Evolutionary conservation across 768 basidiomycete species (phyloP).

Genomic region (Mycena sanguinolenta): DNA sequence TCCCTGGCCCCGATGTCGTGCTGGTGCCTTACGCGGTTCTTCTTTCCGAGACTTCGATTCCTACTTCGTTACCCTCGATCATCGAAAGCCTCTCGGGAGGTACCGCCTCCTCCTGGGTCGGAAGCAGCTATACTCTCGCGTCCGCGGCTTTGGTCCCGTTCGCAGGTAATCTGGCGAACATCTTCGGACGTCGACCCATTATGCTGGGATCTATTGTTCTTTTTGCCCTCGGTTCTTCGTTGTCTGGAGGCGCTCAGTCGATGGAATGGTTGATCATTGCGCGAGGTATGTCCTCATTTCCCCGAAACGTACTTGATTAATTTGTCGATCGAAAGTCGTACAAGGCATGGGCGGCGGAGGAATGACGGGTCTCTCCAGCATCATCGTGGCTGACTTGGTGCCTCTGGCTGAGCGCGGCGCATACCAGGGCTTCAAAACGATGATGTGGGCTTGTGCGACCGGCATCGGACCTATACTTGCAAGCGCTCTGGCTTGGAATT

Average conservation of each 20-base stretch:
- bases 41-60: constrained; percentile 17
- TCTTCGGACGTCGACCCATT: constrained; percentile 52
- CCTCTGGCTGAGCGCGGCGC: constrained; percentile 9
- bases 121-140: constrained; percentile 49
- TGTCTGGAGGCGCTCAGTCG: constrained; percentile 53
- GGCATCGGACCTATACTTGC: constrained; percentile 11
- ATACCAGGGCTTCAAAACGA: constrained; percentile 16
- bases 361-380: neutral
- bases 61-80: constrained; percentile 7
- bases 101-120: constrained; percentile 9
- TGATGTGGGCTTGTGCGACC: constrained; percentile 7
- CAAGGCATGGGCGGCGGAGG: constrained; percentile 23
- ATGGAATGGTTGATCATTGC: constrained; percentile 58
- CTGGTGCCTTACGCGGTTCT: too few species aligned
- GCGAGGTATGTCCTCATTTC: constrained; percentile 30
- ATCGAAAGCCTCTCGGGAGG: neutral
- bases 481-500: neutral
- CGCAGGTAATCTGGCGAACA: constrained; percentile 46
- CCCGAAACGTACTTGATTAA: constrained; percentile 13
- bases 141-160: constrained; percentile 55
- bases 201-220: constrained; percentile 44
- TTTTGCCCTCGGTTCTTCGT: constrained; percentile 54
- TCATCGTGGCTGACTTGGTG: constrained; percentile 13
- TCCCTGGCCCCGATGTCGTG: too few species aligned
- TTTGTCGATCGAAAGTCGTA: neutral